Conservation (phyloP, 805 yeast species). For the Lachancea quebecensis region DNA sequence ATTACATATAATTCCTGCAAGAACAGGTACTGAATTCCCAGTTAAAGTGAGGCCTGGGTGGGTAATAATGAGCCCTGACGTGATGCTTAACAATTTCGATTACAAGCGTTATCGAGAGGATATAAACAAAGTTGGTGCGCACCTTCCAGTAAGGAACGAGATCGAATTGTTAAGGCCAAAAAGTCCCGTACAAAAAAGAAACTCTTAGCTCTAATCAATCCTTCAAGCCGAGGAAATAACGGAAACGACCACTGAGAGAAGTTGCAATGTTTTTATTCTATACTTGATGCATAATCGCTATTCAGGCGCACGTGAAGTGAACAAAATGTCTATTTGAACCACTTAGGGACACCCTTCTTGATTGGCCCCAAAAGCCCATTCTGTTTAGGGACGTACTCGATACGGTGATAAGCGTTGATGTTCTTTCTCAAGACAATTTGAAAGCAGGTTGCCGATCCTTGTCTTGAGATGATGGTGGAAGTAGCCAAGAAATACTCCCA, state of each 20-base stretch:
- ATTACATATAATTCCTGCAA: conserved; percentile 75
- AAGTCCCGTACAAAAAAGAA: conserved; percentile 47
- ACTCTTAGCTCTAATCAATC: background rate
- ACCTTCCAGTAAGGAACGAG: conserved; percentile 62
- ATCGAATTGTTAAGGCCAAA: conserved; percentile 80
- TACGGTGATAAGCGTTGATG: conserved; percentile 74
- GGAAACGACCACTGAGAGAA: too few species aligned
- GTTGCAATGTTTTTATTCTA: background rate
- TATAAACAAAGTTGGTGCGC: conserved; percentile 39
- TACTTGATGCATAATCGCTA: background rate
- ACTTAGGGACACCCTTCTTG: conserved; percentile 41
- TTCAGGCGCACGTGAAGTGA: background rate
- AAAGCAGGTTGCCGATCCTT: conserved; percentile 88
- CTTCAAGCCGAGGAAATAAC: too few species aligned
- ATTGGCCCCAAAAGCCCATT: conserved; percentile 61
- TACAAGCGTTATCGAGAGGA: conserved; percentile 41
- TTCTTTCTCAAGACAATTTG: conserved; percentile 89
- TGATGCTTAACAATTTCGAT: conserved; percentile 62
- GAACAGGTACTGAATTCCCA: conserved; percentile 57
- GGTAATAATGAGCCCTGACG: conserved; percentile 85
- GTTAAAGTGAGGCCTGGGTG: conserved; percentile 75
- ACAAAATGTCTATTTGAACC: conserved; percentile 40
- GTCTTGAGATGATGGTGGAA: conserved; percentile 81
- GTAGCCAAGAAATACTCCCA: conserved; percentile 88
- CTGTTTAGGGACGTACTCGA: conserved; percentile 74